Percentiles rank a stretch among this genome's conserved stretches.
Evolutionary conservation across 495 filamentous ascomycete species (phyloP).

Genomic region (Neurospora sp.): DNA sequence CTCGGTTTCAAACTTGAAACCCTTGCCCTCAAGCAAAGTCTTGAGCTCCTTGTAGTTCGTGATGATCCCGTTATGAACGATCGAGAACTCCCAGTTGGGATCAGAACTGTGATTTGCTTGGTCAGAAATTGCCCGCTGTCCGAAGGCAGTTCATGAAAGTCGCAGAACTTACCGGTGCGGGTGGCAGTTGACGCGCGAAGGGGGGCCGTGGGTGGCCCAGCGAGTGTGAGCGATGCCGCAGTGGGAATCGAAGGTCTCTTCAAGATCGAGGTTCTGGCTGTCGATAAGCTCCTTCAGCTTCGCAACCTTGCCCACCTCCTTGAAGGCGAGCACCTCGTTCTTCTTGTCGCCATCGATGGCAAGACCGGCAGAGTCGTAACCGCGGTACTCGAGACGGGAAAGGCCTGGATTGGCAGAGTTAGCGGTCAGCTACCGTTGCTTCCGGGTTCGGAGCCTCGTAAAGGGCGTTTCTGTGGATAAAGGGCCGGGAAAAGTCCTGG

Average conservation of each 20-base stretch:
- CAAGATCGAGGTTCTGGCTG: slow-evolving; percentile 69
- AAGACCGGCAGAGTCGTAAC: slow-evolving; percentile 94
- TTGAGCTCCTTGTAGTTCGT: slow-evolving; percentile 99
- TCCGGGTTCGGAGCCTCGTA: slow-evolving; percentile 5
- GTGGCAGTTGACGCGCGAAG: slow-evolving; percentile 92
- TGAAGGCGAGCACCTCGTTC: slow-evolving; percentile 93
- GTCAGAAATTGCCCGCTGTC: neutral
- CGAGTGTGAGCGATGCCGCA: slow-evolving; percentile 97
- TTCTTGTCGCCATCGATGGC: slow-evolving; percentile 98
- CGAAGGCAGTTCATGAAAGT: neutral
- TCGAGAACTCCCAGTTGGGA: slow-evolving; percentile 85
- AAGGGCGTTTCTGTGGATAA: slow-evolving; percentile 3
- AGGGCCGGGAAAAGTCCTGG: slow-evolving; percentile 5
- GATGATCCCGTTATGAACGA: slow-evolving; percentile 99
- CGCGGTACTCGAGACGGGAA: slow-evolving; percentile 84
- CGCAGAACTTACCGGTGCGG: slow-evolving; percentile 69
- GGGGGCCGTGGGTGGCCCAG: slow-evolving; percentile 95
- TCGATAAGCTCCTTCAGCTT: slow-evolving; percentile 91
- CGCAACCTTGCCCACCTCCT: slow-evolving; percentile 98
- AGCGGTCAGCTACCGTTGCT: slow-evolving; percentile 12
- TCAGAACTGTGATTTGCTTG: slow-evolving; percentile 42
- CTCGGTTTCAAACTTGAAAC: slow-evolving; percentile 97
- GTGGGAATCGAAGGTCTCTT: slow-evolving; percentile 91
- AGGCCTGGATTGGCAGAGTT: slow-evolving; percentile 43
- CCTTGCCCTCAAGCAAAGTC: slow-evolving; percentile 83